Conservation (phyloP, 108 stramenopile genomes). For the Cyclotella kingstonii region DNA sequence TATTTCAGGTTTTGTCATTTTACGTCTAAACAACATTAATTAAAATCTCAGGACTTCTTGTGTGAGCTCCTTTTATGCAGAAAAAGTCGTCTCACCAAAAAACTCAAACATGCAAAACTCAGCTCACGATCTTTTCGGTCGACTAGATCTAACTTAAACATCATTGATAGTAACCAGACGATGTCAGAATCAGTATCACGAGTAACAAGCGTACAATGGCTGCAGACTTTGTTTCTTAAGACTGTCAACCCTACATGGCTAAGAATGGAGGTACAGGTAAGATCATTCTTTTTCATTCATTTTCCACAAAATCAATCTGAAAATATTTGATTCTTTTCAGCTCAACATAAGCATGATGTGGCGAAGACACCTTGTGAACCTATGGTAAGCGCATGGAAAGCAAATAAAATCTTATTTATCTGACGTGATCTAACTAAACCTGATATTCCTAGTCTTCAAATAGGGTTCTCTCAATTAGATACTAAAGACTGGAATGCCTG, state of each 20-base stretch:
- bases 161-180: neutral
- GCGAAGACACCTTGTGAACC: slow-evolving; percentile 74
- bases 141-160: neutral
- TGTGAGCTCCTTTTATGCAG: slow-evolving; percentile 74
- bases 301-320: too few relatives aligned
- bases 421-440: too few relatives aligned
- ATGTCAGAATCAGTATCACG: neutral
- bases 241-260: slow-evolving; percentile 60
- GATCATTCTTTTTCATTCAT: too few relatives aligned
- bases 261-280: slow-evolving; percentile 57
- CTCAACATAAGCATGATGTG: slow-evolving; percentile 71
- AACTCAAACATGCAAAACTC: slow-evolving; percentile 80
- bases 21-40: neutral
- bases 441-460: too few relatives aligned
- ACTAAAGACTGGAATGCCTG: slow-evolving; percentile 64
- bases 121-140: slow-evolving; percentile 61
- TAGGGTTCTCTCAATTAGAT: slow-evolving; percentile 57
- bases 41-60: slow-evolving; percentile 50
- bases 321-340: too few relatives aligned
- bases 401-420: too few relatives aligned
- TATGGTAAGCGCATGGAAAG: slow-evolving; percentile 27
- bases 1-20: neutral
- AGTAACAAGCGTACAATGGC: slow-evolving; percentile 37
- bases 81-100: slow-evolving; percentile 76
- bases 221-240: slow-evolving; percentile 65